A percentile compares a stretch with the other conserved stretches of the same genome.
Evolutionary conservation across 73 alveolate genomes (phyloP).

Genomic region (Uronychia setigera): DNA sequence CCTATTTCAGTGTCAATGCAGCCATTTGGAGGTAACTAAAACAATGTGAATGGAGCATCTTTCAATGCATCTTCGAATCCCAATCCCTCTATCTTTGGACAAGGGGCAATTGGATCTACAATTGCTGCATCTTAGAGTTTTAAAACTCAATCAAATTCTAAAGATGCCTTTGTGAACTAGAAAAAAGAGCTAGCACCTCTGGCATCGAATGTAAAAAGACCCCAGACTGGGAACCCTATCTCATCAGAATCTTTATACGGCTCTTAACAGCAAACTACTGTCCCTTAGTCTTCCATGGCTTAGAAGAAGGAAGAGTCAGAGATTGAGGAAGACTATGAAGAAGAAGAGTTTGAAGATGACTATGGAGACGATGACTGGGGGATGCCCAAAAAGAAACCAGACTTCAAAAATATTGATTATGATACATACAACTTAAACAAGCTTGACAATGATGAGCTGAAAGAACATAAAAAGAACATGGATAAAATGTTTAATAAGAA

Average conservation of each 20-base stretch:
- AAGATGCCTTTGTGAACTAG: background rate
- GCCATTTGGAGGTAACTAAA: background rate
- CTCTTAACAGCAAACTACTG: background rate
- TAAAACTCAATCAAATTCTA: background rate
- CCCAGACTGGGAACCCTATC: background rate
- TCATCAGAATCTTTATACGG: background rate
- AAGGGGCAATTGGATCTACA: background rate
- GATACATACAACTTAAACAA: conserved; percentile 69
- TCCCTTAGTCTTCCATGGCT: background rate
- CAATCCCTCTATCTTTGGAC: background rate
- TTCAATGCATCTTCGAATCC: background rate
- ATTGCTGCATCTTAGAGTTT: background rate
- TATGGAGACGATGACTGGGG: conserved; percentile 42
- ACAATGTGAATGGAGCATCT: background rate
- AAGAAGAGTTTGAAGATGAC: conserved; percentile 11
- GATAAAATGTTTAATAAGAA: conserved; percentile 86
- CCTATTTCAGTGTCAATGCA: background rate
- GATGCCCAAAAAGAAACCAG: background rate
- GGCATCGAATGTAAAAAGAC: too few relatives aligned
- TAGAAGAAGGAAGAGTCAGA: background rate
- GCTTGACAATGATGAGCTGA: conserved; percentile 62
- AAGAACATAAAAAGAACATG: conserved; percentile 78
- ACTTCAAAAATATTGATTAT: conserved; percentile 35
- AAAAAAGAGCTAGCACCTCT: too few relatives aligned
- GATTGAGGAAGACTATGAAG: background rate